Base-by-base conservation (phyloP, 257 asterid genomes). In the Thymus quinquecostatus region DNA sequence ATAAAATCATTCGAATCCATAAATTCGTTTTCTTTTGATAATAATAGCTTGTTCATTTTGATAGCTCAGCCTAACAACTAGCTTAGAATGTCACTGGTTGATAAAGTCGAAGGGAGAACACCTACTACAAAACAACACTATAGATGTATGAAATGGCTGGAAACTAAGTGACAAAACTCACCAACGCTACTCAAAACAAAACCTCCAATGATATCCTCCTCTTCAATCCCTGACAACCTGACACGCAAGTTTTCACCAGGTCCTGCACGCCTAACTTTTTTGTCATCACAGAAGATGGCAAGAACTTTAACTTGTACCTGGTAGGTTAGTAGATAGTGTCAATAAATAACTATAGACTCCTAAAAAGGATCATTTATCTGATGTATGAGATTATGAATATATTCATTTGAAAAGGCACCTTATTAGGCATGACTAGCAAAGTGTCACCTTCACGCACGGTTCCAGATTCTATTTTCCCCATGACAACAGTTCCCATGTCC, bases 401-500 rank as follows among this genome's bases (percentile, higher is more conserved):
- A 28, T 38, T 56, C 57, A 65, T 30, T 28, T 30, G 30, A 56
- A 36, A 75, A 66, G 45, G 67, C 58, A 94, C 98, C 99, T 86
- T 91, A 80, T 95, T 95, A 61, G 99, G 99, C 99, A 95, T 92
- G 82, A 92, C 41, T 83, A 92, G 13, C 85, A 95, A 30, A 79
- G 60, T 81, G 64, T 88, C 96, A 64, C 96, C 99, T 78, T 95
- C 99, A 74, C 88, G 83, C 53, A 95, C 69, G 76, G 92, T 89
- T 41, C 99, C 99, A 34, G 97, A 88, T 85, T 95, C 99, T 47
- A 92, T 79, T 83, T 95, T 95, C 38, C 99, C 99, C 99, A 95
- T 95, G 61, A 95, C 87, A 68, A 92, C 97, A 68, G 96, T 89
- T 75, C 99, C 99, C 99, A 89, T 78, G 80, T 89, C 99, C 74